Conservation (phyloP, 345 rosid genomes). For the Cardamine occulta region DNA sequence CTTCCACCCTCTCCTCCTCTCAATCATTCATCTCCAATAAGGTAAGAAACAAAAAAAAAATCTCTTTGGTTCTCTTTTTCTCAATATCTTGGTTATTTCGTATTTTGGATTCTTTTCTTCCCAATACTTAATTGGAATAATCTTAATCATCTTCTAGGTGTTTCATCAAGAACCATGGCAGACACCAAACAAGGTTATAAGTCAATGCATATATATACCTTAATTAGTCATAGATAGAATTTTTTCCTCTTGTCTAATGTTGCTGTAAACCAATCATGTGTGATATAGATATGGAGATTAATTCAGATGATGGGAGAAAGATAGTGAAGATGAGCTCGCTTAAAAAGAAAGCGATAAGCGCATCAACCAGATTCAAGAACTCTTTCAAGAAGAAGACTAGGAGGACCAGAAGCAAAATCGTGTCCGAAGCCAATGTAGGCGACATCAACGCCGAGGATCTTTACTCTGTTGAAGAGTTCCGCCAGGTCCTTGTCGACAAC, state of each 20-base stretch:
- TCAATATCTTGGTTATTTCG: conserved; percentile 18
- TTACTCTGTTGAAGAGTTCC: conserved; percentile 72
- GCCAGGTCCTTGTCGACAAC: conserved; percentile 65
- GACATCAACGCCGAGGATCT: conserved; percentile 65
- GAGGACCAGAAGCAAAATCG: conserved; percentile 58
- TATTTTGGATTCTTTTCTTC: neutral
- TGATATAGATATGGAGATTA: conserved; percentile 47
- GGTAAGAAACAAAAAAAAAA: neutral
- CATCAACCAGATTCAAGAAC: conserved; percentile 75
- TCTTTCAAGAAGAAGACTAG: conserved; percentile 68
- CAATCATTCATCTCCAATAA: conserved; percentile 12
- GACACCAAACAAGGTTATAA: conserved; percentile 45
- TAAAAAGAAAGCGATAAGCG: conserved; percentile 77
- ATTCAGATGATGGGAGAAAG: conserved; percentile 66
- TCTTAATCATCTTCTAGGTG: conserved; percentile 27
- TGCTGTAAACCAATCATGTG: neutral
- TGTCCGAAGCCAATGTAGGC: conserved; percentile 55
- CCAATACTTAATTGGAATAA: conserved; percentile 4
- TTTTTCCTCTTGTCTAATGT: neutral
- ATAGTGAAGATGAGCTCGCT: conserved; percentile 64
- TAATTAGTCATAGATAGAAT: neutral
- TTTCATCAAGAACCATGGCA: conserved; percentile 49
- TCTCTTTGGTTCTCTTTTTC: neutral
- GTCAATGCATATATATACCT: conserved; percentile 26
- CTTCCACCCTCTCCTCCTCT: conserved; percentile 3